phyloP scores from a whole-genome alignment of 2,329 filamentous ascomycete species.

The Penicillium sclerotiorum region DNA sequence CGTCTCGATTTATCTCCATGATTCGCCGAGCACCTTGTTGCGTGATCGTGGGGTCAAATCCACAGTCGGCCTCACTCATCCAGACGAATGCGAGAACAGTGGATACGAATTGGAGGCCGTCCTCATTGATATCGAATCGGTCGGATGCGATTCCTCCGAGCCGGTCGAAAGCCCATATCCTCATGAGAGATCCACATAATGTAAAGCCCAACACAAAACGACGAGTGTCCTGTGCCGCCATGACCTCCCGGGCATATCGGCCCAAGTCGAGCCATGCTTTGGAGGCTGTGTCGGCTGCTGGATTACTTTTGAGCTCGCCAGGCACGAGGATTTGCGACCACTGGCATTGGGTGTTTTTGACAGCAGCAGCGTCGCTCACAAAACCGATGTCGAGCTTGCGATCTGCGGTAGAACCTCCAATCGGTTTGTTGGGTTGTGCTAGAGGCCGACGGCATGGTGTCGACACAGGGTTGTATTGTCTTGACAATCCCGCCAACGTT shows the following conservation, averaged over 20 bases:
- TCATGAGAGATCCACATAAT: constrained; percentile 50
- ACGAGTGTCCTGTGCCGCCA: constrained; percentile 46
- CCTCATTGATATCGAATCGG: constrained; percentile 51
- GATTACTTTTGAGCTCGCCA: constrained; percentile 53
- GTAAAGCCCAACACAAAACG: constrained; percentile 55
- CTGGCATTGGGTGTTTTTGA: constrained; percentile 31
- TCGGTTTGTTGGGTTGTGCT: constrained; percentile 23
- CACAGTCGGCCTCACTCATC: constrained; percentile 46
- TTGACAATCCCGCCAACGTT: constrained; percentile 10
- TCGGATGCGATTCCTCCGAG: constrained; percentile 50
- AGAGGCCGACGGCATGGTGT: constrained; percentile 11
- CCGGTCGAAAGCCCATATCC: constrained; percentile 52
- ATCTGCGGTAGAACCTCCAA: constrained; percentile 33
- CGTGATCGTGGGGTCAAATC: constrained; percentile 50
- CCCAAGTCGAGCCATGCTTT: constrained; percentile 46
- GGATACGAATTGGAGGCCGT: constrained; percentile 34
- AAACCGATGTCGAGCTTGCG: constrained; percentile 43
- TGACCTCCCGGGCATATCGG: constrained; percentile 50
- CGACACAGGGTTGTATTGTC: neutral
- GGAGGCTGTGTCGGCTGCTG: constrained; percentile 41
- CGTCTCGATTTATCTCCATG: neutral
- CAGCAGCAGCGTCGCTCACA: constrained; percentile 22
- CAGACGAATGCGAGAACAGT: constrained; percentile 17
- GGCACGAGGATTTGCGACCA: constrained; percentile 51
- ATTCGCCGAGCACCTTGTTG: constrained; percentile 33